These are phyloP conservation scores for Pseudocercospora musae DNA, from an alignment of 2,329 filamentous ascomycete species.

Conservation along the genomic window DNA sequence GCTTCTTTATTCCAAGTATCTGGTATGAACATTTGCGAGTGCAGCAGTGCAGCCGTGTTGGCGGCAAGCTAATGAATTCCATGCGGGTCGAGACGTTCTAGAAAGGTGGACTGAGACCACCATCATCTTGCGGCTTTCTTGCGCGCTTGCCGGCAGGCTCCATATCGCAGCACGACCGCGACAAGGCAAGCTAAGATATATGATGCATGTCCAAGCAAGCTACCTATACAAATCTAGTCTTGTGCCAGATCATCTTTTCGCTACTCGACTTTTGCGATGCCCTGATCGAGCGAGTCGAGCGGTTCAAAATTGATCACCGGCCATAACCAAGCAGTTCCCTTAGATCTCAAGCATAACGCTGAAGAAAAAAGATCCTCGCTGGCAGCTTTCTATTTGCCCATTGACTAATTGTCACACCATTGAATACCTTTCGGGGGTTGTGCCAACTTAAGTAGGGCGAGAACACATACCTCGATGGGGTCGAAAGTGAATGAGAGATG, in stretches of 20 bases:
- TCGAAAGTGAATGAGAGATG: background rate
- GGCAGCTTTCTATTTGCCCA: conserved; percentile 72
- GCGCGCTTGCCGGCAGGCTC: background rate
- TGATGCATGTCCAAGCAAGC: background rate
- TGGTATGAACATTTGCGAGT: too few relatives aligned
- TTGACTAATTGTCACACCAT: conserved; percentile 94
- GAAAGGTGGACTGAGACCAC: background rate
- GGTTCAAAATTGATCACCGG: conserved; percentile 1
- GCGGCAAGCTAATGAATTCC: background rate
- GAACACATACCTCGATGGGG: background rate
- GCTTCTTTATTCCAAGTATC: background rate
- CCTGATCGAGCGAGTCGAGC: background rate
- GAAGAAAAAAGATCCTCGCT: conserved; percentile 16
- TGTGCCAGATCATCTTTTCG: background rate
- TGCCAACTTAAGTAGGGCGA: conserved; percentile 97
- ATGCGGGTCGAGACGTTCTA: background rate
- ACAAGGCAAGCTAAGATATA: background rate
- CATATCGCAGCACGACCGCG: background rate
- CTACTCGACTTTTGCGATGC: background rate
- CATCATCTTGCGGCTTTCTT: background rate
- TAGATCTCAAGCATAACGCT: conserved; percentile 23
- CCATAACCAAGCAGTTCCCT: conserved; percentile 14
- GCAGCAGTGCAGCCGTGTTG: background rate
- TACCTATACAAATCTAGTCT: background rate
- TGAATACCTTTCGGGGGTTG: conserved; percentile 55